phyloP scores from a whole-genome alignment of 495 filamentous ascomycete species.

The Barbatosphaeria neglecta region DNA sequence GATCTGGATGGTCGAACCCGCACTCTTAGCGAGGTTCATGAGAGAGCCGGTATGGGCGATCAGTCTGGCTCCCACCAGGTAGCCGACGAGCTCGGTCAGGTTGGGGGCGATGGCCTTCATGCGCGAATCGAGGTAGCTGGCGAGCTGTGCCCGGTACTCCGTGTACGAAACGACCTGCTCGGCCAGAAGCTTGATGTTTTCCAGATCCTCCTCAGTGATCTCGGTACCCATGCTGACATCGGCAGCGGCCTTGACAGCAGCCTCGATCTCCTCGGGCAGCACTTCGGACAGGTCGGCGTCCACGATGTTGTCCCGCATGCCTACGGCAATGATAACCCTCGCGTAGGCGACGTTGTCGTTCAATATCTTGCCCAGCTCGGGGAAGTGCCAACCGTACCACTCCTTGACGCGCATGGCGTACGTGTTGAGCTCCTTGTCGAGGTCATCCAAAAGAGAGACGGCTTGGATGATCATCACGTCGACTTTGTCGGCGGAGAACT shows the following conservation, averaged over 20 bases:
- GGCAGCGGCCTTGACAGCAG: slow-evolving; percentile 81
- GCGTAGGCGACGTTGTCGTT: slow-evolving; percentile 97
- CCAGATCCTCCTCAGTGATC: slow-evolving; percentile 77
- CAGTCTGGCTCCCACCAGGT: slow-evolving; percentile 86
- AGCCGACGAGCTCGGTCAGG: slow-evolving; percentile 84
- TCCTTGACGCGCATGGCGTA: slow-evolving; percentile 99
- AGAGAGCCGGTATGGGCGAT: slow-evolving; percentile 94
- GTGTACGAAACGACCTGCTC: slow-evolving; percentile 87
- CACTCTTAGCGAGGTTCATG: slow-evolving; percentile 91
- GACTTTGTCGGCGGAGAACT: slow-evolving; percentile 98
- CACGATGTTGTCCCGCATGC: slow-evolving; percentile 67
- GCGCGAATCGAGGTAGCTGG: slow-evolving; percentile 76
- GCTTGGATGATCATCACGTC: slow-evolving; percentile 99
- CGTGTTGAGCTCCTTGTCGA: slow-evolving; percentile 97
- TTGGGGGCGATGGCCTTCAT: slow-evolving; percentile 98
- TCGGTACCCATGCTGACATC: slow-evolving; percentile 98
- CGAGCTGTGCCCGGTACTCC: slow-evolving; percentile 79
- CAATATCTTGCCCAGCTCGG: slow-evolving; percentile 89
- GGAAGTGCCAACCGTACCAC: slow-evolving; percentile 99
- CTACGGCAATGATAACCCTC: slow-evolving; percentile 73
- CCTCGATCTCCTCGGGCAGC: slow-evolving; percentile 91
- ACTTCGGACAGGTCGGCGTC: slow-evolving; percentile 77
- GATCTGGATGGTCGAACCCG: slow-evolving; percentile 93
- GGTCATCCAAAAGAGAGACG: slow-evolving; percentile 83
- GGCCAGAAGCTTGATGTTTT: slow-evolving; percentile 80